Evolutionary conservation across 75 land plant species (phyloP).

Genomic region (Pseudotsuga menziesii): DNA sequence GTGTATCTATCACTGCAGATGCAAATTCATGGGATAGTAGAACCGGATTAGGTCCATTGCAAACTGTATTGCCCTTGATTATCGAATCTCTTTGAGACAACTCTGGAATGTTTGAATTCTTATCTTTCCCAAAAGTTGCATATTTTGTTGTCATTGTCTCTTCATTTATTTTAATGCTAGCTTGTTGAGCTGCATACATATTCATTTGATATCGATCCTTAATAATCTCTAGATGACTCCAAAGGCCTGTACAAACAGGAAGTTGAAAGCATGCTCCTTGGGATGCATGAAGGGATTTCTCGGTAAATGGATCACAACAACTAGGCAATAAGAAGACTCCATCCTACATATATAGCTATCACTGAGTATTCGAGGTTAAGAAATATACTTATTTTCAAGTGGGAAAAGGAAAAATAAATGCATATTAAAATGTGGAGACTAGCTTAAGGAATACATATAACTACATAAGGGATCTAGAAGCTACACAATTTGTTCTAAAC

Average conservation of each 20-base stretch:
- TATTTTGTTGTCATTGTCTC: slow-evolving; percentile 9
- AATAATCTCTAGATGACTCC: slow-evolving; percentile 56
- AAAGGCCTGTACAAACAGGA: slow-evolving; percentile 69
- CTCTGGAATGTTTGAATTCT: not conserved
- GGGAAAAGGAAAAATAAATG: not conserved
- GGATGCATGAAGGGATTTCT: slow-evolving; percentile 85
- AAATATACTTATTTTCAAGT: not conserved
- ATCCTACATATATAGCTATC: slow-evolving; percentile 45
- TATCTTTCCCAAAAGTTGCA: slow-evolving; percentile 6
- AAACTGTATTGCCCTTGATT: not conserved
- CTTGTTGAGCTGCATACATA: slow-evolving; percentile 79
- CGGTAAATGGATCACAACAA: slow-evolving; percentile 99
- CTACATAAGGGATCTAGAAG: not conserved
- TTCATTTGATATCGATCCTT: slow-evolving; percentile 38
- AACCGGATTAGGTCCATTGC: not conserved
- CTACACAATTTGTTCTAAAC: not conserved
- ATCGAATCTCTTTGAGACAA: not conserved
- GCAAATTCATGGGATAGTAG: slow-evolving; percentile 29
- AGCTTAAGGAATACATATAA: not conserved
- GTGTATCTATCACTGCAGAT: slow-evolving; percentile 25
- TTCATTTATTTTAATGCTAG: not conserved
- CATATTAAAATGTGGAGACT: not conserved
- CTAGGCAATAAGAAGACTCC: slow-evolving; percentile 84
- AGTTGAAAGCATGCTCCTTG: slow-evolving; percentile 89
- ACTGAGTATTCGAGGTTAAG: not conserved